Conservation (phyloP, 805 yeast genomes). For the Candida pseudofarinosa region DNA sequence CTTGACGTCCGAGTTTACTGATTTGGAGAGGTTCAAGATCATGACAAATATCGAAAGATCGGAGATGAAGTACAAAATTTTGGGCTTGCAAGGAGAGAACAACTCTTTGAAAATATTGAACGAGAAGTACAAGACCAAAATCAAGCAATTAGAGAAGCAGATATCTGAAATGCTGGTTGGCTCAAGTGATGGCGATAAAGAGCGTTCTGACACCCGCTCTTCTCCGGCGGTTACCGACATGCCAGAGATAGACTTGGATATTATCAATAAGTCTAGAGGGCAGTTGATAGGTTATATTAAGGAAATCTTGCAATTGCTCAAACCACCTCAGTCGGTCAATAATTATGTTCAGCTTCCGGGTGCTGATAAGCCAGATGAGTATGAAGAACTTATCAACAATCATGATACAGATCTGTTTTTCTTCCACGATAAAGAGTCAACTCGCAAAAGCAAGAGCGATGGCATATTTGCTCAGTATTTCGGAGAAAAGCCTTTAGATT, state of each 20-base stretch:
- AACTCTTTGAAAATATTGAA: constrained; percentile 40
- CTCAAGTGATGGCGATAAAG: not conserved
- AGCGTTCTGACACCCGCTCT: not conserved
- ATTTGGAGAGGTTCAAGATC: constrained; percentile 39
- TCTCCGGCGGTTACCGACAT: constrained; percentile 9
- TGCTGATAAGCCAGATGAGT: constrained; percentile 11
- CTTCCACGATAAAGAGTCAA: not conserved
- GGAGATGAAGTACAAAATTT: constrained; percentile 47
- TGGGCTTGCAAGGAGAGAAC: constrained; percentile 50
- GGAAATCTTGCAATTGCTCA: constrained; percentile 29
- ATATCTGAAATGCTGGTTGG: constrained; percentile 7
- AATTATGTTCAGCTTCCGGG: constrained; percentile 20
- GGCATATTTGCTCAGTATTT: constrained; percentile 7
- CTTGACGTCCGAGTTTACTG: constrained; percentile 55
- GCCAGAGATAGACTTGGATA: constrained; percentile 31
- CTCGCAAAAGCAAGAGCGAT: not conserved
- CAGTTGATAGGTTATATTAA: constrained; percentile 34
- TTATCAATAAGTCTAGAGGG: constrained; percentile 27
- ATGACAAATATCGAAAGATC: constrained; percentile 51
- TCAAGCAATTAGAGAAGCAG: constrained; percentile 35
- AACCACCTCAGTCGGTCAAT: constrained; percentile 22
- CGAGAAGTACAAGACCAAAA: constrained; percentile 36
- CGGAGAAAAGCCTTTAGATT: constrained; percentile 1
- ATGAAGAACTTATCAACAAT: constrained; percentile 14
- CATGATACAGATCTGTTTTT: constrained; percentile 10